A percentile compares a stretch with the other conserved stretches of the same genome.
Conservation (phyloP, 2,329 filamentous ascomycete species). For the Colletotrichum eremochloae region DNA sequence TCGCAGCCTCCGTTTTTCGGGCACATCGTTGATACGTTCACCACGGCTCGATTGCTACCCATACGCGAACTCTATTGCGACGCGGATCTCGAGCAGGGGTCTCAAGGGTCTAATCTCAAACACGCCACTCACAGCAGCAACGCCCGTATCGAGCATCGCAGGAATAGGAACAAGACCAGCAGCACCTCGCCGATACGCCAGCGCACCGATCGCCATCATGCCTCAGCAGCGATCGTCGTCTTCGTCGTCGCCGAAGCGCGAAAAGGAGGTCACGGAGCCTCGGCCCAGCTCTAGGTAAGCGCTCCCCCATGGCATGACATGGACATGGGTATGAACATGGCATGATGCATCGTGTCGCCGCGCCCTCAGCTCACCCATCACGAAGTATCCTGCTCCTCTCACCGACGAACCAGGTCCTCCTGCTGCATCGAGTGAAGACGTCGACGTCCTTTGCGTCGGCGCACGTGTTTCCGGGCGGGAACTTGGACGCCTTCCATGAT, state of each 20-base stretch:
- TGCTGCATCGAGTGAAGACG: conserved; percentile 87
- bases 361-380: conserved; percentile 24
- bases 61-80: background rate
- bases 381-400: conserved; percentile 82
- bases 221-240: conserved; percentile 35
- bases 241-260: conserved; percentile 42
- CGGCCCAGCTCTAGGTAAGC: conserved; percentile 74
- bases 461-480: conserved; percentile 95
- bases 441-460: conserved; percentile 90
- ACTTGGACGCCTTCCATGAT: conserved; percentile 83
- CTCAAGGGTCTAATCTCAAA: conserved; percentile 11
- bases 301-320: too few species aligned
- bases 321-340: background rate
- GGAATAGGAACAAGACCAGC: background rate
- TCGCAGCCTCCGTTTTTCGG: conserved; percentile 4
- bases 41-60: background rate
- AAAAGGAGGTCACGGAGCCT: conserved; percentile 56
- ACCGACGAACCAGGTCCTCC: conserved; percentile 85
- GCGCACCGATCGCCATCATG: conserved; percentile 26
- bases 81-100: conserved; percentile 7
- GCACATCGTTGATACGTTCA: background rate
- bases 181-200: background rate
- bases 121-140: conserved; percentile 16
- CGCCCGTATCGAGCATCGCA: background rate
- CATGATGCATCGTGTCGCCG: background rate